A percentile compares a stretch with the other conserved stretches of the same genome.
These are phyloP conservation scores for Pseudofabraea citricarpa DNA, from an alignment of 2,329 filamentous ascomycete genomes.

Conservation along the genomic window DNA sequence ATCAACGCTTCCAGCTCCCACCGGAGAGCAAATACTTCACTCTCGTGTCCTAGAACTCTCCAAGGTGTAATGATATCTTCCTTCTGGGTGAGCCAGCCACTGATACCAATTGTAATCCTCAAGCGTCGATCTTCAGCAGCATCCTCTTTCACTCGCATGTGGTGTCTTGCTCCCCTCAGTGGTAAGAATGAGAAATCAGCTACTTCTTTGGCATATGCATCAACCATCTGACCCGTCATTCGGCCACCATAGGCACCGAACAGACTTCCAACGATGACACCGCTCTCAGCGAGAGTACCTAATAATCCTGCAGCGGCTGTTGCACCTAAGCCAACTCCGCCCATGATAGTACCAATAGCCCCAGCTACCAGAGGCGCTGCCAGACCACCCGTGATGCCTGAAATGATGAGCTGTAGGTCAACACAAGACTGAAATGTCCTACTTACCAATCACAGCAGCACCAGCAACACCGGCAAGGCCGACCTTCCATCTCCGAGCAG, in stretches of 20 bases:
- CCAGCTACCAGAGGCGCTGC: slow-evolving; percentile 73
- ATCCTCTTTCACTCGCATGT: slow-evolving; percentile 42
- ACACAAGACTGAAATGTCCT: no score
- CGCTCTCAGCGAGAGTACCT: slow-evolving; percentile 74
- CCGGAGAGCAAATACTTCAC: slow-evolving; percentile 76
- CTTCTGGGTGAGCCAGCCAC: slow-evolving; percentile 72
- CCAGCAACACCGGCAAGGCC: slow-evolving; percentile 84
- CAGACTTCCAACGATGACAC: slow-evolving; percentile 73
- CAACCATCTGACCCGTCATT: slow-evolving; percentile 82
- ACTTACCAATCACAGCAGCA: slow-evolving; percentile 72
- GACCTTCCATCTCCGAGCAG: slow-evolving; percentile 79
- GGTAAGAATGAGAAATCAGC: slow-evolving; percentile 86
- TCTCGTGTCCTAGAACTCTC: slow-evolving; percentile 66
- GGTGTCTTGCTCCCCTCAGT: slow-evolving; percentile 46
- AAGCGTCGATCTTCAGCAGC: slow-evolving; percentile 60
- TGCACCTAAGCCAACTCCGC: slow-evolving; percentile 69
- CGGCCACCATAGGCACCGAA: slow-evolving; percentile 88
- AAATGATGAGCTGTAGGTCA: no score
- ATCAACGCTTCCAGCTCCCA: slow-evolving; percentile 78
- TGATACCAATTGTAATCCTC: slow-evolving; percentile 76
- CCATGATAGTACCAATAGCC: slow-evolving; percentile 74
- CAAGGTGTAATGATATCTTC: slow-evolving; percentile 74
- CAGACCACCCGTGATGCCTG: slow-evolving; percentile 68
- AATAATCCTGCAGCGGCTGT: slow-evolving; percentile 74
- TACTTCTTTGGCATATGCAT: slow-evolving; percentile 80